A percentile compares a stretch with the other conserved stretches of the same genome.
phyloP scores from a whole-genome alignment of 345 rosid species.

The Atalantia buxifolia region DNA sequence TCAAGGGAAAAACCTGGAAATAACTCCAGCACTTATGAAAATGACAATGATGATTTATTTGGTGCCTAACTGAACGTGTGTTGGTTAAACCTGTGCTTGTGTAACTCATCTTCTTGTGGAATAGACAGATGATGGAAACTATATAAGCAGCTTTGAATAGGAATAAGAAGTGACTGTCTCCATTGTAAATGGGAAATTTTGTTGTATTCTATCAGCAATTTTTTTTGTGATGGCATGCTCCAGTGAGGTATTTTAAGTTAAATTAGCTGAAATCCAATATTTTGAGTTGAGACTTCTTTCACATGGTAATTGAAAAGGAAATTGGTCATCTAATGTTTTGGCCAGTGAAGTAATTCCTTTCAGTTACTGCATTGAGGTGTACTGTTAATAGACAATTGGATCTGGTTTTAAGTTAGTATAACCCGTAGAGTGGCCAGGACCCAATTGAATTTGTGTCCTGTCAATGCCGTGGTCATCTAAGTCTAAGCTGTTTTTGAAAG shows the following conservation, averaged over 20 bases:
- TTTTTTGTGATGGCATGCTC: conserved; percentile 14
- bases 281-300: background rate
- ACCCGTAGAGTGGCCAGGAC: background rate
- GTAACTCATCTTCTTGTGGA: background rate
- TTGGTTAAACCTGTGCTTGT: background rate
- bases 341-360: background rate
- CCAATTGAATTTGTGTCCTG: too few relatives aligned
- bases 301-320: background rate
- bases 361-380: background rate
- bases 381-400: background rate
- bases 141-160: conserved; percentile 10
- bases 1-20: conserved; percentile 25
- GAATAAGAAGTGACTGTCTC: conserved; percentile 12
- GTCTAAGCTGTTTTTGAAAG: too few relatives aligned
- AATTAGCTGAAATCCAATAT: background rate
- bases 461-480: too few relatives aligned
- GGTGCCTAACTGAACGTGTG: conserved; percentile 53
- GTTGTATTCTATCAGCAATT: conserved; percentile 26
- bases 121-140: background rate
- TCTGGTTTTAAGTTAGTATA: background rate
- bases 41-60: conserved; percentile 74
- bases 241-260: background rate
- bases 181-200: conserved; percentile 28
- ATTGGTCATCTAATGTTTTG: background rate
- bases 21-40: conserved; percentile 22